These are phyloP conservation scores for Fusarium anthophilum DNA, from an alignment of 2,329 filamentous ascomycete species.

Conservation along the genomic window DNA sequence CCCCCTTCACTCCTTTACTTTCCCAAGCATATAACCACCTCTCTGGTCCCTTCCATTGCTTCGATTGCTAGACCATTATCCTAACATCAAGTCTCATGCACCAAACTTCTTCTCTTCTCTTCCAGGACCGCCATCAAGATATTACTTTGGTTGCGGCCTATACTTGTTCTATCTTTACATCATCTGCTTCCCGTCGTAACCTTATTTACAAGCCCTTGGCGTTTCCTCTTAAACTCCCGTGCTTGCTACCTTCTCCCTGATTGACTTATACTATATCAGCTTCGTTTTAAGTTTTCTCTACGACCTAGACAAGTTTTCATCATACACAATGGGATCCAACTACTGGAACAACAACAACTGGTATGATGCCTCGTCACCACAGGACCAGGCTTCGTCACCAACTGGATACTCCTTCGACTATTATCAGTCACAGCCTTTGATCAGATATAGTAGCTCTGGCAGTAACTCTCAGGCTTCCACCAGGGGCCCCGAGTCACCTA, in stretches of 20 bases:
- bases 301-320: background rate
- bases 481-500: slow-evolving; percentile 41
- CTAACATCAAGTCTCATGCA: slow-evolving; percentile 28
- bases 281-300: background rate
- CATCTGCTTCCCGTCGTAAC: background rate
- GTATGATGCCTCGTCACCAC: slow-evolving; percentile 30
- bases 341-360: slow-evolving; percentile 15
- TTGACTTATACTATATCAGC: background rate
- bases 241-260: slow-evolving; percentile 1
- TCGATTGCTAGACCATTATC: background rate
- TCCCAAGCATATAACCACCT: slow-evolving; percentile 27
- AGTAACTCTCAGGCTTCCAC: slow-evolving; percentile 42
- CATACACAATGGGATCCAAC: slow-evolving; percentile 30
- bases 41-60: slow-evolving; percentile 1
- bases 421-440: slow-evolving; percentile 42
- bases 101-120: slow-evolving; percentile 14
- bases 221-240: slow-evolving; percentile 28
- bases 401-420: slow-evolving; percentile 24
- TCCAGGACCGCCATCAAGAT: slow-evolving; percentile 30
- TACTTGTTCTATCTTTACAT: slow-evolving; percentile 17
- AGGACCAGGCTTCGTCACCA: slow-evolving; percentile 32
- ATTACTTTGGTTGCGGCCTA: slow-evolving; percentile 24
- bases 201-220: slow-evolving; percentile 5
- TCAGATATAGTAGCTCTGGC: slow-evolving; percentile 44
- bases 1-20: slow-evolving; percentile 5